Percentiles rank a stretch among this genome's conserved stretches.
Evolutionary conservation across 192 early-diverging fungal species (phyloP).

Genomic region (Gaertneriomyces sp.): DNA sequence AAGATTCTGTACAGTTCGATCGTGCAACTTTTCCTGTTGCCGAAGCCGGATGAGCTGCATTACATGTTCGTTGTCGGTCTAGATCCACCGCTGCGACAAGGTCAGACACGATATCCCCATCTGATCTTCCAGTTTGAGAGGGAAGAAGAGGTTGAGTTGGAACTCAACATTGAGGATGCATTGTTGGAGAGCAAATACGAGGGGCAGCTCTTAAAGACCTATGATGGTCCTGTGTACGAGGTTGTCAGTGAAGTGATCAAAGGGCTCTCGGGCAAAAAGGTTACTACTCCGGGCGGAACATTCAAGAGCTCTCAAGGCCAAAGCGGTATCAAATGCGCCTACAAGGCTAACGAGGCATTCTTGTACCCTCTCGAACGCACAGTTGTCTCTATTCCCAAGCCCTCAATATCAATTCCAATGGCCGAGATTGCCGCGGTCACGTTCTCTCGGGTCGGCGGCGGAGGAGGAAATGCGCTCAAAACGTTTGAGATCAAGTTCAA

Average conservation of each 20-base stretch:
- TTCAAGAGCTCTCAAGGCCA: slow-evolving; percentile 66
- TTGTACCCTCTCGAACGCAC: slow-evolving; percentile 91
- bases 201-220: slow-evolving; percentile 71
- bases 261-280: slow-evolving; percentile 72
- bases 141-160: slow-evolving; percentile 84
- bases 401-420: slow-evolving; percentile 81
- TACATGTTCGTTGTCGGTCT: slow-evolving; percentile 90
- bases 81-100: slow-evolving; percentile 94
- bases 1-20: slow-evolving; percentile 87
- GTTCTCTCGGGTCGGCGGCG: slow-evolving; percentile 74
- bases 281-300: slow-evolving; percentile 61
- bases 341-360: slow-evolving; percentile 95
- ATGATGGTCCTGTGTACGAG: slow-evolving; percentile 83
- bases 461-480: slow-evolving; percentile 44
- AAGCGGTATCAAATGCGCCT: slow-evolving; percentile 85
- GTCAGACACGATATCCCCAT: slow-evolving; percentile 92
- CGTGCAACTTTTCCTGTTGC: slow-evolving; percentile 78
- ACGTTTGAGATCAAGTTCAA: slow-evolving; percentile 96
- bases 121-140: slow-evolving; percentile 93
- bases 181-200: slow-evolving; percentile 64
- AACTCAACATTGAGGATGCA: slow-evolving; percentile 74
- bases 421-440: slow-evolving; percentile 81
- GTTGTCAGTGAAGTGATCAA: slow-evolving; percentile 84
- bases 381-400: slow-evolving; percentile 93
- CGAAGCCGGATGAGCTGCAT: slow-evolving; percentile 91